Percentiles rank a stretch among this genome's conserved stretches.
phyloP scores from a whole-genome alignment of 495 filamentous ascomycete genomes.

The Pseudoneurospora amorphoporcata region DNA sequence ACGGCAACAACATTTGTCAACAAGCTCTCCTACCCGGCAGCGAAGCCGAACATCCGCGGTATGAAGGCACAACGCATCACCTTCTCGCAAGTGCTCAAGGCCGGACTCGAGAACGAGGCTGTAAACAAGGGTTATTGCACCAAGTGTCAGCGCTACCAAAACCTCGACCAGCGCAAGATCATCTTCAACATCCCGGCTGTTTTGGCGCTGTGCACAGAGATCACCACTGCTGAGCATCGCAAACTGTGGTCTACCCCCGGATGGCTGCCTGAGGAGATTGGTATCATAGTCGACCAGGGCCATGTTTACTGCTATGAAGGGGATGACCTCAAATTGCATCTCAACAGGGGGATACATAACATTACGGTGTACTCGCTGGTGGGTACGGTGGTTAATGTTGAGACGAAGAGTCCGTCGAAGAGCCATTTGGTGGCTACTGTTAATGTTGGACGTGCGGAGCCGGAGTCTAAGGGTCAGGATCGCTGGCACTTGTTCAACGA shows the following conservation, averaged over 20 bases:
- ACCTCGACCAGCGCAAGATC: constrained; percentile 65
- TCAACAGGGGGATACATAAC: constrained; percentile 50
- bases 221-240: constrained; percentile 58
- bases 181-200: constrained; percentile 72
- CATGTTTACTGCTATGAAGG: constrained; percentile 88
- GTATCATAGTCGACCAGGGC: constrained; percentile 68
- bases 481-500: constrained; percentile 97
- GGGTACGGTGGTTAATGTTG: constrained; percentile 83
- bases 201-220: constrained; percentile 71
- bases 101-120: constrained; percentile 75
- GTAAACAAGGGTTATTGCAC: constrained; percentile 83
- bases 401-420: constrained; percentile 70
- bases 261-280: constrained; percentile 89
- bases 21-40: constrained; percentile 62
- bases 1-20: constrained; percentile 62
- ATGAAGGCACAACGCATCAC: constrained; percentile 43
- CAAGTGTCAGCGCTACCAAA: constrained; percentile 76
- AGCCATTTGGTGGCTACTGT: constrained; percentile 85
- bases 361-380: constrained; percentile 84
- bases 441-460: constrained; percentile 67
- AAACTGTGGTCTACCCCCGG: constrained; percentile 76
- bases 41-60: constrained; percentile 33
- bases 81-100: constrained; percentile 77
- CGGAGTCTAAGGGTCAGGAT: constrained; percentile 39
- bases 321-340: constrained; percentile 63